These are phyloP conservation scores for Trichosporon faecale DNA, from an alignment of 1,284 basidiomycete genomes.

Conservation along the genomic window DNA sequence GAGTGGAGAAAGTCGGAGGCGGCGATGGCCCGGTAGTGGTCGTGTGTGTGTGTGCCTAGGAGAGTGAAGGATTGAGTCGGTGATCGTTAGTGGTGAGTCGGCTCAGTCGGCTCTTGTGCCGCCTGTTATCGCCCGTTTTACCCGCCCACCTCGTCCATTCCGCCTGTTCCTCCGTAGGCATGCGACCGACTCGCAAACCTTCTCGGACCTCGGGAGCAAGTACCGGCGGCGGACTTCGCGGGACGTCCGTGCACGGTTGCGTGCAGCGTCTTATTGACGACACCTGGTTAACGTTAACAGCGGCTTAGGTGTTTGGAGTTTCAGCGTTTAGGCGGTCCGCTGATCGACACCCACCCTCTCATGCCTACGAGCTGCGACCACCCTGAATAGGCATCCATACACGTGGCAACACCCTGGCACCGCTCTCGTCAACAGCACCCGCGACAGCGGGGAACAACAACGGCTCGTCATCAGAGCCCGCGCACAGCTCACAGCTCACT, in stretches of 20 bases:
- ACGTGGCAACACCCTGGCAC: neutral
- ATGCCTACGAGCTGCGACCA: neutral
- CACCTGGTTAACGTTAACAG: neutral
- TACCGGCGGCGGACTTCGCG: neutral
- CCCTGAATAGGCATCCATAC: conserved; percentile 3
- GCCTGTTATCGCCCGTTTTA: neutral
- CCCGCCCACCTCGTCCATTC: neutral
- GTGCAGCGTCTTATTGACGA: neutral
- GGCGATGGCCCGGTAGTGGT: neutral
- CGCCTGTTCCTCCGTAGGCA: neutral
- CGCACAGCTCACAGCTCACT: neutral
- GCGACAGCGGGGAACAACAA: conserved; percentile 5
- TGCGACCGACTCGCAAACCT: neutral
- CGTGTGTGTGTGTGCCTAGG: neutral
- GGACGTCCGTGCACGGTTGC: neutral
- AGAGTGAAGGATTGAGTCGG: conserved; percentile 4
- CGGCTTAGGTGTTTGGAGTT: neutral
- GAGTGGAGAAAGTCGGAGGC: neutral
- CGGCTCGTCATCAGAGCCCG: neutral
- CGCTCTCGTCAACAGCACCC: neutral
- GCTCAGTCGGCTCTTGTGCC: neutral
- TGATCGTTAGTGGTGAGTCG: neutral
- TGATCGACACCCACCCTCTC: neutral
- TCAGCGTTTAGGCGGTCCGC: neutral
- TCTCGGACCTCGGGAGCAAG: neutral